Base-by-base conservation (phyloP, 805 yeast genomes). In the Candida piceae region DNA sequence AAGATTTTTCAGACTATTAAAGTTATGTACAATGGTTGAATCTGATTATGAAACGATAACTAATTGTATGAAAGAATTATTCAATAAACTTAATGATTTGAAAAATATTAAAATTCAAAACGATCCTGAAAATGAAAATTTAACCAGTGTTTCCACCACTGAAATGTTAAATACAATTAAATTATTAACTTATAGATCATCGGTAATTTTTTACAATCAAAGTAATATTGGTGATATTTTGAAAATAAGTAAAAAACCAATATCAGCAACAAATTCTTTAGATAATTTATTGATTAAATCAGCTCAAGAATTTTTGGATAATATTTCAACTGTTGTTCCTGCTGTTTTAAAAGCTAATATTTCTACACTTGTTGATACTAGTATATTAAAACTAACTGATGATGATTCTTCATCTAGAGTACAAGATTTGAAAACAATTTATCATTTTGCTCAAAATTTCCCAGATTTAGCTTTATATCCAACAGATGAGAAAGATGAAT, bases 31-130 rank as follows among this genome's bases (percentile, higher is more conserved):
- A 7, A 64, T 77, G 6, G 61, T 76, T 2, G 79, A 76, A 3
- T 72, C 80, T 2, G 83, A 80, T 35, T 80, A 76, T 52, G 65
- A 62, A 19, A 73, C 83, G 0, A 70, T 86, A 3, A 63, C 65
- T 23, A 81, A 73, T 37, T 72, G 88, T 7, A 67, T 80, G 36
- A 75, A 72, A 40, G 95, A 86, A 51, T 55, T 87, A 8, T 58
- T 77, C 18, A 64, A 60, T 5, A 77, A 80, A 48, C 44, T 83
- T 5, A 58, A 62, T 7, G 85, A 80, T 36, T 52, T 74, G 0
- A 76, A 77, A 38, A 62, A 66, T 29, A 62, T 77, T 34, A 63
- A 58, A 34, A 39, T 28, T 46, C 55, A 34, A 57, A 40, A 39
- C n/a, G 44, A 38, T 22, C 41, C 60, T 1, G 32, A 17, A n/a